A percentile compares a stretch with the other conserved stretches of the same genome.
These are phyloP conservation scores for Ploettnerulaceae sp. DNA, from an alignment of 2,329 filamentous ascomycete species.

Conservation along the genomic window DNA sequence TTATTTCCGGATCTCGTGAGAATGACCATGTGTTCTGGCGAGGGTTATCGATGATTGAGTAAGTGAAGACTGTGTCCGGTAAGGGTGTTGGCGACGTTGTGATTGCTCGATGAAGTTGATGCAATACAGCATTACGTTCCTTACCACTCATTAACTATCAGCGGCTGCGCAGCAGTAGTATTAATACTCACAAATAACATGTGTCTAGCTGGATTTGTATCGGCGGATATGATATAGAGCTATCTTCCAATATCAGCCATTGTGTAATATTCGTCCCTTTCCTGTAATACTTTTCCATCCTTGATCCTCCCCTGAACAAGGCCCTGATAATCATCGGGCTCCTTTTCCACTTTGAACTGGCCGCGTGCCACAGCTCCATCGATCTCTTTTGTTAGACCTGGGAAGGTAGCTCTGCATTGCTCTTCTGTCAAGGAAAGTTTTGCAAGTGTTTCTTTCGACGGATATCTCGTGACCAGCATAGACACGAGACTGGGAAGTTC, in stretches of 20 bases:
- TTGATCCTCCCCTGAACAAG: conserved; percentile 41
- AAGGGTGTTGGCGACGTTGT: conserved; percentile 44
- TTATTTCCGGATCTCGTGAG: conserved; percentile 38
- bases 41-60: conserved; percentile 48
- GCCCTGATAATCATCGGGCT: conserved; percentile 36
- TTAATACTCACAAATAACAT: conserved; percentile 38
- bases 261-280: neutral
- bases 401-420: conserved; percentile 43
- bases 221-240: conserved; percentile 43
- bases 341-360: conserved; percentile 38
- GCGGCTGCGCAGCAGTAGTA: neutral
- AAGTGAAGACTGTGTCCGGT: conserved; percentile 48
- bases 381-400: conserved; percentile 43
- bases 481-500: neutral
- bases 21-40: conserved; percentile 43
- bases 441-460: conserved; percentile 8
- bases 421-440: conserved; percentile 35
- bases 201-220: conserved; percentile 38
- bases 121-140: conserved; percentile 47
- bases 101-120: conserved; percentile 49
- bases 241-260: conserved; percentile 16
- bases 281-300: conserved; percentile 37
- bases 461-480: neutral
- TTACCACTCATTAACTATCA: conserved; percentile 28
- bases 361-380: conserved; percentile 42